These are phyloP conservation scores for Aurinia saxatilis DNA, from an alignment of 345 rosid genomes.

Conservation along the genomic window DNA sequence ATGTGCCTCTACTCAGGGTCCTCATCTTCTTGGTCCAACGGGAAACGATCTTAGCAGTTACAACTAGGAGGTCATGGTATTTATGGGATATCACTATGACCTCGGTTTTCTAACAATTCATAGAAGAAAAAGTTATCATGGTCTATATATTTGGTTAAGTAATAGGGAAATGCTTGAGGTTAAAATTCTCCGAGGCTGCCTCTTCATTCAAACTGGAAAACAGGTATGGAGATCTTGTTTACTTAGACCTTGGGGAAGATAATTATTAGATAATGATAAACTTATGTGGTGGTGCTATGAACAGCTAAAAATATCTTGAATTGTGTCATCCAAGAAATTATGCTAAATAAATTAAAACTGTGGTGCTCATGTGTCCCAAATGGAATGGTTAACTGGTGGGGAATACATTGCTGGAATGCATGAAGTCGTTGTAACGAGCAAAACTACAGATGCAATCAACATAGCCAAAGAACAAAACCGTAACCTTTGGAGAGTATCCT, in stretches of 20 bases:
- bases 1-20: conserved; percentile 56
- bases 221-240: conserved; percentile 41
- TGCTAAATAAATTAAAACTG: no score
- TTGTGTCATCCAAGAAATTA: background rate
- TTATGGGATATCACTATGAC: conserved; percentile 97
- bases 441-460: conserved; percentile 66
- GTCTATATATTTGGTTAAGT: conserved; percentile 86
- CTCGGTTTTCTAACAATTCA: conserved; percentile 91
- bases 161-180: conserved; percentile 87
- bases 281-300: no score
- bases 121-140: conserved; percentile 94
- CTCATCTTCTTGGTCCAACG: conserved; percentile 98
- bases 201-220: conserved; percentile 87
- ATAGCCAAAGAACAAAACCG: conserved; percentile 62
- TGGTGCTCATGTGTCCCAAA: conserved; percentile 41
- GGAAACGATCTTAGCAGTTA: conserved; percentile 76
- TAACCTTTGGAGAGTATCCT: conserved; percentile 87
- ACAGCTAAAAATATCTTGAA: conserved; percentile 27
- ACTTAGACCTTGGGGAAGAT: background rate
- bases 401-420: conserved; percentile 95
- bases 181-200: conserved; percentile 89
- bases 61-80: conserved; percentile 73
- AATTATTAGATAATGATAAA: no score
- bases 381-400: conserved; percentile 93
- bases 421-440: conserved; percentile 75